These are phyloP conservation scores for Roridomyces roridus DNA, from an alignment of 768 basidiomycete species.

Conservation along the genomic window DNA sequence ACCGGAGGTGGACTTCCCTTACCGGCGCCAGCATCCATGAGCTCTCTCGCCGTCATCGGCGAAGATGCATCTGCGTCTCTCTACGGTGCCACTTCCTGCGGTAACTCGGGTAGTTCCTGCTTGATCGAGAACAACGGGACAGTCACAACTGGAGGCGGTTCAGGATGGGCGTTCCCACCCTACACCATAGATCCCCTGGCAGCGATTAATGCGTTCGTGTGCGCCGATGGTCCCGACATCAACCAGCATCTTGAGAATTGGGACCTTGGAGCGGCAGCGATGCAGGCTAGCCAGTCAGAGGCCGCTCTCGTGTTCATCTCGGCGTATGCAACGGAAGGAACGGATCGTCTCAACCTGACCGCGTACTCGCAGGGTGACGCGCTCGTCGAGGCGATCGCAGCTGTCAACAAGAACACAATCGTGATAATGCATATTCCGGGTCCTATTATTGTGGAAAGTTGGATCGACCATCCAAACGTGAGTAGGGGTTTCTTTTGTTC, in stretches of 20 bases:
- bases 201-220: conserved; percentile 9
- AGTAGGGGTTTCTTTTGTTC: background rate
- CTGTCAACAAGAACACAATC: conserved; percentile 16
- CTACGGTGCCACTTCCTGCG: conserved; percentile 18
- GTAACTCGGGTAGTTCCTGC: conserved; percentile 2
- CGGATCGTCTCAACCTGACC: conserved; percentile 7
- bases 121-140: conserved; percentile 15
- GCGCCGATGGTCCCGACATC: conserved; percentile 13
- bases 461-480: conserved; percentile 13
- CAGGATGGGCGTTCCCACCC: conserved; percentile 13
- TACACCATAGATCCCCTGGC: conserved; percentile 20
- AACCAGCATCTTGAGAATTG: conserved; percentile 15
- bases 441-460: conserved; percentile 7
- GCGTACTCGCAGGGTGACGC: conserved; percentile 10
- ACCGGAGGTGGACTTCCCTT: conserved; percentile 7
- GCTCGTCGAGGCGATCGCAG: conserved; percentile 11
- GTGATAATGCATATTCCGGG: conserved; percentile 10
- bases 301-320: conserved; percentile 9
- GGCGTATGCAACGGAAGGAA: conserved; percentile 9
- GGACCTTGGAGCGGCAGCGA: conserved; percentile 8
- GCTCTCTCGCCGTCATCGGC: conserved; percentile 12
- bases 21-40: background rate
- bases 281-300: conserved; percentile 13
- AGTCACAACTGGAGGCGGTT: conserved; percentile 7
- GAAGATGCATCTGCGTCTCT: conserved; percentile 9